phyloP scores from a whole-genome alignment of 1,284 basidiomycete genomes.

The Puccinia polysora region DNA sequence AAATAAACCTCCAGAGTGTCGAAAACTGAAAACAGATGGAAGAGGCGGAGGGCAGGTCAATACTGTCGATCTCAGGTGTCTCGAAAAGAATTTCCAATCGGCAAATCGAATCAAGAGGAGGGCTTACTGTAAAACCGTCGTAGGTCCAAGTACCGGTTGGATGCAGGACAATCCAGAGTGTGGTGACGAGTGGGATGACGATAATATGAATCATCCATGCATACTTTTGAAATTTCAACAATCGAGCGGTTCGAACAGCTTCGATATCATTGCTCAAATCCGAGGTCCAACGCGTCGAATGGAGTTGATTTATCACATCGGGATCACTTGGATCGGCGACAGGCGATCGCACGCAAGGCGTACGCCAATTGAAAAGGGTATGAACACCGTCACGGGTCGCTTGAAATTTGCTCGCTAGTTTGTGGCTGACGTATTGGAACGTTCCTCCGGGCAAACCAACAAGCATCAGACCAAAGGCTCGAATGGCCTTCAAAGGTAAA shows the following conservation, averaged over 20 bases:
- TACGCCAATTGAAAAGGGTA: slow-evolving; percentile 50
- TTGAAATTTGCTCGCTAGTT: slow-evolving; percentile 37
- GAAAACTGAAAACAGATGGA: slow-evolving; percentile 49
- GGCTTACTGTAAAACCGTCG: slow-evolving; percentile 44
- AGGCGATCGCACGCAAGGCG: slow-evolving; percentile 48
- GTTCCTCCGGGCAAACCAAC: slow-evolving; percentile 47
- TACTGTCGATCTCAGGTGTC: slow-evolving; percentile 51
- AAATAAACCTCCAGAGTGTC: slow-evolving; percentile 54
- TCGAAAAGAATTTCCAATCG: no score
- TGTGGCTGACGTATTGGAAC: slow-evolving; percentile 44
- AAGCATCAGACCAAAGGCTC: slow-evolving; percentile 46
- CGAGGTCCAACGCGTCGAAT: slow-evolving; percentile 54
- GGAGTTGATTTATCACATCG: slow-evolving; percentile 52
- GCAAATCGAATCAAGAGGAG: background rate
- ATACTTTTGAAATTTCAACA: slow-evolving; percentile 52
- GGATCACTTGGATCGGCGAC: slow-evolving; percentile 51
- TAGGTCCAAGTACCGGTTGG: slow-evolving; percentile 48
- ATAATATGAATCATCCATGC: slow-evolving; percentile 52
- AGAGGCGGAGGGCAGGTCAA: background rate
- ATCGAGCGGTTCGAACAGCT: slow-evolving; percentile 52
- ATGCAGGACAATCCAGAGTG: slow-evolving; percentile 53
- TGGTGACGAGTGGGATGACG: slow-evolving; percentile 53
- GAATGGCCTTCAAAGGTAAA: slow-evolving; percentile 49
- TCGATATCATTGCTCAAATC: slow-evolving; percentile 53
- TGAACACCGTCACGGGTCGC: slow-evolving; percentile 43